Evolutionary conservation across 306 rosid species (phyloP).

Genomic region (Acacia melanoxylon): DNA sequence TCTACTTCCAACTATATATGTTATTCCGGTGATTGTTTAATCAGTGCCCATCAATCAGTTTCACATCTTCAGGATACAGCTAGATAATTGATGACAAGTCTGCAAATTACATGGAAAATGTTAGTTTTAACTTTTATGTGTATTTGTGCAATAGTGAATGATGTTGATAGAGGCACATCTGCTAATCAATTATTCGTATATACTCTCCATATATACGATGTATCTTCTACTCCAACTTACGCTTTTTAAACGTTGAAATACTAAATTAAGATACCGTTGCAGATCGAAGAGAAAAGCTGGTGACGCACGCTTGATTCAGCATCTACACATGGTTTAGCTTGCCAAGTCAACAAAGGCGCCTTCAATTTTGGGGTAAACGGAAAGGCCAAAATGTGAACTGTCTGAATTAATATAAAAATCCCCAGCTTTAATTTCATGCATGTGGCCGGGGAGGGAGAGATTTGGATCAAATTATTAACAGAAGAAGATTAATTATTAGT

Average conservation of each 20-base stretch:
- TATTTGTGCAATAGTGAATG: not conserved
- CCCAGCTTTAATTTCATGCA: not conserved
- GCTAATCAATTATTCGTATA: not conserved
- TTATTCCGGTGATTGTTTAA: not conserved
- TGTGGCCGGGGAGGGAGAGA: not conserved
- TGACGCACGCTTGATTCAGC: not conserved
- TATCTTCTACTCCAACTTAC: constrained; percentile 5
- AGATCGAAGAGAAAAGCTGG: not conserved
- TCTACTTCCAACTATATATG: not conserved
- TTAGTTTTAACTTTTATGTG: not conserved
- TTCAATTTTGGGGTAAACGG: constrained; percentile 12
- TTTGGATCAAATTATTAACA: not conserved
- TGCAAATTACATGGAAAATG: not conserved
- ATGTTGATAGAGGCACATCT: not conserved
- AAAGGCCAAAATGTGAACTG: not conserved
- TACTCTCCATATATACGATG: not conserved
- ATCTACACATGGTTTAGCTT: constrained; percentile 17
- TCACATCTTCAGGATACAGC: not conserved
- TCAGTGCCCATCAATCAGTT: not conserved
- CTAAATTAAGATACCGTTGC: not conserved
- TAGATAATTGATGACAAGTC: not conserved
- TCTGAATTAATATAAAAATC: not conserved
- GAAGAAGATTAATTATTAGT: not conserved
- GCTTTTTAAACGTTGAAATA: not conserved
- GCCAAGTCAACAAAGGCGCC: constrained; percentile 35